Base-by-base conservation (phyloP, 805 yeast genomes). In the Huiozyma naganishii region DNA sequence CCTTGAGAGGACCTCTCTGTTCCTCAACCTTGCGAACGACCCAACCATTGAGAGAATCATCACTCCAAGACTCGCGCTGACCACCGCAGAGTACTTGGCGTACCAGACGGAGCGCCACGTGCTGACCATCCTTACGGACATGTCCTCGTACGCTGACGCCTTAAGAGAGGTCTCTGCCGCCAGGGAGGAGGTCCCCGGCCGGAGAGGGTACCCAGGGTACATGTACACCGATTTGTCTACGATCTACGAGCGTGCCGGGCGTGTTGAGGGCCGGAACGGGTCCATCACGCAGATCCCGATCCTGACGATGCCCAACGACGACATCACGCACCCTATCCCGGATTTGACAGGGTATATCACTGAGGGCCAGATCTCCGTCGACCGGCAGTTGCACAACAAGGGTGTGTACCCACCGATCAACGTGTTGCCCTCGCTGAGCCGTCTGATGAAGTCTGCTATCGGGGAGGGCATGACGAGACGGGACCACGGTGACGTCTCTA, bases 201-300 rank as follows among this genome's bases (percentile, higher is more conserved):
- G 99, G 79, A 88, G 99, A 81, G 99, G 99, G 76, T 92, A 92
- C 70, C 99, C 99, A 52, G 99, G 99, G 84, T 92, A 92, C 69
- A 92, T 92, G 99, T 92, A 92, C 73, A 92, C 99, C 40, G 99
- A 92, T 82, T 86, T 92, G 74, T 86, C 97, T 41, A 92, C 97
- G 42, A 88, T 92, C 61, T 92, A 92, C 68, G 99, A 92, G 73
- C 86, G 99, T 75, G 99, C 99, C 39, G 99, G 99, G 67, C 85
- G 99, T 75, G 97, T 92, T 50, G 98, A 92, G 72, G 99, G 99
- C 54, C 83, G 98, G 73, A 92, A 92, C 62, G 99, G 99, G 66
- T 92, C 98, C 40, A 92, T 92, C 64, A 92, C 99, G 39, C 99
- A 92, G 73, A 85, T 92, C 65, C 99, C 99, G 48, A 92, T 92